Percentiles rank a stretch among this genome's conserved stretches.
phyloP scores from a whole-genome alignment of 75 land plant genomes.

The Gnetum montanum region DNA sequence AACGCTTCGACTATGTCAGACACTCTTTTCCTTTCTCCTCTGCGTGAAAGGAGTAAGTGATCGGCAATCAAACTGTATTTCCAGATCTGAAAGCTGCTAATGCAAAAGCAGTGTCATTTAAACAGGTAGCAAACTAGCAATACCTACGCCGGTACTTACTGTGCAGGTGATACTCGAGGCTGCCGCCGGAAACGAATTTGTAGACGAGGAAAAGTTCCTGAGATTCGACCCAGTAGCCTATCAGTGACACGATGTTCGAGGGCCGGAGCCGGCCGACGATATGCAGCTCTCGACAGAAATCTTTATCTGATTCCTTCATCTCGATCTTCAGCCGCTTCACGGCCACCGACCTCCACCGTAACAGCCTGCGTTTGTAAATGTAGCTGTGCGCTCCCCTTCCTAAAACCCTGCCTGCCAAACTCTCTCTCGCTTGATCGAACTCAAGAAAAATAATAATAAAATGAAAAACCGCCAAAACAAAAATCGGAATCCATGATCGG shows the following conservation, averaged over 20 bases:
- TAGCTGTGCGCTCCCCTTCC: slow-evolving; percentile 64
- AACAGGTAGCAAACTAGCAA: not conserved
- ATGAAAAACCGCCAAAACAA: not conserved
- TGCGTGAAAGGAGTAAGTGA: slow-evolving; percentile 8
- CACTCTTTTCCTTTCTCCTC: slow-evolving; percentile 27
- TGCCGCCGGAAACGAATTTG: slow-evolving; percentile 59
- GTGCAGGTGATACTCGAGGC: slow-evolving; percentile 55
- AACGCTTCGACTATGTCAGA: slow-evolving; percentile 50
- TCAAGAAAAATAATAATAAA: not conserved
- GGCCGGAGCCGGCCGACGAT: slow-evolving; percentile 39
- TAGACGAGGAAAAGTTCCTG: slow-evolving; percentile 62
- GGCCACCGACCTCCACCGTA: slow-evolving; percentile 32
- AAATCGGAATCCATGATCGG: not conserved
- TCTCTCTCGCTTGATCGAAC: slow-evolving; percentile 1
- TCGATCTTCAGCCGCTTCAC: slow-evolving; percentile 40
- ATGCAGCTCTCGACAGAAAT: slow-evolving; percentile 55
- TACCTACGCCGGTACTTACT: too few species aligned
- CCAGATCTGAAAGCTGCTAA: not conserved
- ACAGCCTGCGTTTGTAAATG: slow-evolving; percentile 53
- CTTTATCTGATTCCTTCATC: slow-evolving; percentile 46
- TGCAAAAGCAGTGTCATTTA: not conserved
- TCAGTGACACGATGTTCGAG: slow-evolving; percentile 39
- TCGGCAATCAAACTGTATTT: not conserved
- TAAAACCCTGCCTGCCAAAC: slow-evolving; percentile 33
- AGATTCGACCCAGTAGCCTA: slow-evolving; percentile 55